Percentiles rank a stretch among this genome's conserved stretches.
These are phyloP conservation scores for Ettlia oleoabundans DNA, from an alignment of 139 green algal species.

Conservation along the genomic window DNA sequence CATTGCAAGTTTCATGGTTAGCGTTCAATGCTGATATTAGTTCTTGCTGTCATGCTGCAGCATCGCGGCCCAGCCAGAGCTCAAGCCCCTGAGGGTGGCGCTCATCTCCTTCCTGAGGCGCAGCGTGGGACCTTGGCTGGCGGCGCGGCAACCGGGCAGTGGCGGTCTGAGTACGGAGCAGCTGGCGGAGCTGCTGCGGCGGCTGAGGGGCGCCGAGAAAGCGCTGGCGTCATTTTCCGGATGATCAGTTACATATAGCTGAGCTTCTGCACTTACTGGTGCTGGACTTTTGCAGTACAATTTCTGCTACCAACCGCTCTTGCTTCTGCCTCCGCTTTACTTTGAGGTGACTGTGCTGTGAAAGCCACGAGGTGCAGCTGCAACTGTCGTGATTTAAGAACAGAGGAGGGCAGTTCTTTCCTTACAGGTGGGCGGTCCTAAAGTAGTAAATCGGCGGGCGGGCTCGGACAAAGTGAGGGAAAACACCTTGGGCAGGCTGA, in stretches of 20 bases:
- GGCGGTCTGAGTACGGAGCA: background rate
- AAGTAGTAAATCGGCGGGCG: no score
- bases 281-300: background rate
- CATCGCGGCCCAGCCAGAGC: background rate
- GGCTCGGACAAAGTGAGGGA: no score
- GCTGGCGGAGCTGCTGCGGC: constrained; percentile 47
- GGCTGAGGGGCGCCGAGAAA: constrained; percentile 41
- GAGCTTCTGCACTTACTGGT: background rate
- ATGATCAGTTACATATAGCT: no score
- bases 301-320: no score
- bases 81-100: constrained; percentile 10
- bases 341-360: no score
- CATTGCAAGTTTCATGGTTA: no score
- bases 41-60: background rate
- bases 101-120: constrained; percentile 55
- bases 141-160: constrained; percentile 17
- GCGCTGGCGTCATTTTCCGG: constrained; percentile 21
- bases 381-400: no score
- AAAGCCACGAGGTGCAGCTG: no score
- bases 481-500: no score
- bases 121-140: constrained; percentile 67
- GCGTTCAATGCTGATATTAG: no score
- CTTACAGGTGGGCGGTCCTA: no score
- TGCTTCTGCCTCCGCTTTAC: no score
- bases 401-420: background rate